A percentile compares a stretch with the other conserved stretches of the same genome.
Conservation (phyloP, 1,284 basidiomycete genomes). For the Trametes pubescens region DNA sequence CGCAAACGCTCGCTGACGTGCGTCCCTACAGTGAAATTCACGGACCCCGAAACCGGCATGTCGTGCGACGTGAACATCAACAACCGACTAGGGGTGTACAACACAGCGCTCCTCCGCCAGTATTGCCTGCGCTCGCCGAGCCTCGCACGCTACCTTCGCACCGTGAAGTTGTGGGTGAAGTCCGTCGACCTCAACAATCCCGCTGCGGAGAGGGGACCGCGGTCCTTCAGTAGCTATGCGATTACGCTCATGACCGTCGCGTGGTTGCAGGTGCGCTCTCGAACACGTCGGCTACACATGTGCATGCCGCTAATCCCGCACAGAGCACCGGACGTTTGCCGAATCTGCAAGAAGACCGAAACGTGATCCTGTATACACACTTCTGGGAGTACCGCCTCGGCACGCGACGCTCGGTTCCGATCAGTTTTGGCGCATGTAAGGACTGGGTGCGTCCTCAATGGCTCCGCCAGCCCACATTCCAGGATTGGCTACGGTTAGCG, state of each 20-base stretch:
- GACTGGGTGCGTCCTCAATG: too few relatives aligned
- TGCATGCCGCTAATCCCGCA: neutral
- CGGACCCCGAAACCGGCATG: conserved; percentile 51
- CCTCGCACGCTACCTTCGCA: conserved; percentile 51
- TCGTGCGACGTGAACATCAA: conserved; percentile 67
- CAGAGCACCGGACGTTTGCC: conserved; percentile 53
- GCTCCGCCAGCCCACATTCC: too few relatives aligned
- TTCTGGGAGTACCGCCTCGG: conserved; percentile 48
- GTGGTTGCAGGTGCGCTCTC: conserved; percentile 56
- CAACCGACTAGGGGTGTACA: conserved; percentile 60
- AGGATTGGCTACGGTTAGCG: too few relatives aligned
- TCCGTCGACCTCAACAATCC: conserved; percentile 58
- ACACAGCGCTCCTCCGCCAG: conserved; percentile 55
- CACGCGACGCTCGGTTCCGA: conserved; percentile 46
- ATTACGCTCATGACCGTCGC: conserved; percentile 65
- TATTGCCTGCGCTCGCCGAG: conserved; percentile 56
- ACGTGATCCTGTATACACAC: conserved; percentile 28
- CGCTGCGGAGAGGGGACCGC: conserved; percentile 29
- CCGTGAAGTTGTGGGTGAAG: conserved; percentile 65
- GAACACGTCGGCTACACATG: neutral
- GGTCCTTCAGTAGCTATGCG: conserved; percentile 65
- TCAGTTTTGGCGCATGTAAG: conserved; percentile 42
- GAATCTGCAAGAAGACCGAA: conserved; percentile 53
- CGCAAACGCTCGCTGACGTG: neutral
- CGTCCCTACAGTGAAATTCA: conserved; percentile 55